Base-by-base conservation (phyloP, 2,329 filamentous ascomycete genomes). In the Beauveria sp. region DNA sequence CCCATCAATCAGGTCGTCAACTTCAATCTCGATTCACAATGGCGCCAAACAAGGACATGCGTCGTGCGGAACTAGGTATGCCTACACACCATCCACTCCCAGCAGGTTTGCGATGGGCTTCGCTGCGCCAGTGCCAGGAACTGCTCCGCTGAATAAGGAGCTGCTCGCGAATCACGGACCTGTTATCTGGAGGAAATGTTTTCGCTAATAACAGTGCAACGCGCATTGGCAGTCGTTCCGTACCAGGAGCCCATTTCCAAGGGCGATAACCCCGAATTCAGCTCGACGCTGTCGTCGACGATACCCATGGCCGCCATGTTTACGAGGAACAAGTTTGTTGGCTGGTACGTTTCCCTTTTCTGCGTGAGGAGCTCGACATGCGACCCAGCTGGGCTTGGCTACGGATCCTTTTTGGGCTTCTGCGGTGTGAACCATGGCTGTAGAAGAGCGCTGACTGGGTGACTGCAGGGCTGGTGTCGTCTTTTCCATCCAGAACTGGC, bases 241-340 rank as follows among this genome's bases (percentile, higher is more conserved):
- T 97, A 95, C 75, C 86, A 91, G 75, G 88, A 89, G 68, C 91
- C 91, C 49, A 79, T 81, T 54, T 79, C 84, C 68, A 86, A 87
- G 69, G 83, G 81, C 70, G 82, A 84, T 22, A 69, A 79, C 65
- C 78, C 83, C 66, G 92, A 96, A 71, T 83, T 96, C 74, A 80
- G 85, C 58, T 88, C 89, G 75, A 91, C 81, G 30, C 70, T 87
- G 60, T 79, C 82, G 30, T 93, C 88, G 71, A 96, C 93, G 42
- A 80, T 98, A 71, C 93, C 93, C 63, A 97, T 97, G 93, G 92
- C 91, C 62, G 93, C 93, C 65, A 96, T 96, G 82, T 95, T 96
- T 73, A 95, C 89, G 68, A 84, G 92, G 67, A 96, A 96, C 78
- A 89, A 90, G 82, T 95, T 84, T 70, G 77, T 88, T 62, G 85